Evolutionary conservation across 306 rosid genomes (phyloP).

Genomic region (Acacia confusa): DNA sequence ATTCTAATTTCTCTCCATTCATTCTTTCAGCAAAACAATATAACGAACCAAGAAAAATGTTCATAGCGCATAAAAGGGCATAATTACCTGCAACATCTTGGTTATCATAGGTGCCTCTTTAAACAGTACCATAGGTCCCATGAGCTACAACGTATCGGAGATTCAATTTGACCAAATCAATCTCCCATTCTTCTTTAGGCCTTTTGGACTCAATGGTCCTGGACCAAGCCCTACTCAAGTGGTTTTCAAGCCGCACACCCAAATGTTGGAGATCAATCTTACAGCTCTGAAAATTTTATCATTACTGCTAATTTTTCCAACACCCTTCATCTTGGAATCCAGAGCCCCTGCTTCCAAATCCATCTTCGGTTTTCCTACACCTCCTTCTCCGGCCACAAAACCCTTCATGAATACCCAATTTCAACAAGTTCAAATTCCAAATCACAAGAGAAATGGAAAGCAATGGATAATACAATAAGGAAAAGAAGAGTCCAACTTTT

Average conservation of each 20-base stretch:
- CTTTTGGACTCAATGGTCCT: conserved; percentile 30
- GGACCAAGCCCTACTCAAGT: conserved; percentile 67
- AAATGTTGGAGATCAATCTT: conserved; percentile 60
- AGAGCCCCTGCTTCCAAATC: conserved; percentile 21
- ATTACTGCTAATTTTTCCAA: conserved; percentile 48
- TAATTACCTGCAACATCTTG: conserved; percentile 72
- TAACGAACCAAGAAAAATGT: neutral
- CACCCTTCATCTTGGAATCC: conserved; percentile 42
- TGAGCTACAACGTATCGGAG: conserved; percentile 54
- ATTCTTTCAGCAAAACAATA: neutral
- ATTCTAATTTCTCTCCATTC: neutral
- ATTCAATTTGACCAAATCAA: conserved; percentile 61
- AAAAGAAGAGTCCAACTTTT: neutral
- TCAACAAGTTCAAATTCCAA: conserved; percentile 33
- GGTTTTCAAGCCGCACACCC: conserved; percentile 71
- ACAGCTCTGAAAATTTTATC: conserved; percentile 68
- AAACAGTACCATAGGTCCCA: conserved; percentile 65
- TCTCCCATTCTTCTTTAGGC: conserved; percentile 75
- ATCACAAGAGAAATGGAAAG: neutral
- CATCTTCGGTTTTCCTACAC: conserved; percentile 29
- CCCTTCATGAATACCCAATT: conserved; percentile 44
- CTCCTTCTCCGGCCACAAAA: conserved; percentile 32
- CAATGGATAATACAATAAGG: neutral
- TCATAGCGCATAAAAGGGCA: neutral
- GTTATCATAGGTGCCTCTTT: conserved; percentile 57